Evolutionary conservation across 2,329 filamentous ascomycete genomes (phyloP), one percentile per base, ranked within the genome.

Genomic region (Aureobasidium leucospermi): DNA sequence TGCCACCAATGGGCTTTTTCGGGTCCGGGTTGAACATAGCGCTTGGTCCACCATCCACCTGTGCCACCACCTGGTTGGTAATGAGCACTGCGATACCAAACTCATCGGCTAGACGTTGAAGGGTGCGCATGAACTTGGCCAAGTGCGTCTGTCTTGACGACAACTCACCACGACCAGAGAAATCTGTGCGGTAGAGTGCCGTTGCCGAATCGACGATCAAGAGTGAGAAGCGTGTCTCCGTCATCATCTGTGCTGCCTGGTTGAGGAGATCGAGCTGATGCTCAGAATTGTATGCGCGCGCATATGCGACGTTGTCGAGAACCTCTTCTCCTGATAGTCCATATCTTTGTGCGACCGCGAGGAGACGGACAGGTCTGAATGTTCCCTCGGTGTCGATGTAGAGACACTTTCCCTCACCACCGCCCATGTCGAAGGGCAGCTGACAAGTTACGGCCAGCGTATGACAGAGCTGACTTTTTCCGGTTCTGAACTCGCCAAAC

Each of bases 21-120:
- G 94, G 94, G 69, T 99, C 95, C 0, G 95, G 94, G 67, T 99
- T 99, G 79, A 96, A 99, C 94, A 99, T 99, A 63, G 93, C 86
- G 69, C 88, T 93, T 32, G 93, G 92, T 3, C 94, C 94, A 63
- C 94, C 94, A 70, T 99, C 94, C 8, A 99, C 94, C 74, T 99
- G 95, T 9, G 94, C 94, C 42, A 99, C 95, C 32, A 99, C 94
- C 74, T 99, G 94, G 71, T 99, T 99, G 45, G 94, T 97, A 69
- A 99, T 99, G 67, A 99, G 90, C 7, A 99, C 94, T 0, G 94
- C 94, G 67, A 99, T 96, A 61, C 94, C 94, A 71, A 99, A 99
- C 73, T 86, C 84, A 65, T 86, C 85, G 13, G 84, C 84, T 28
- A 94, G 80, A 10, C 89, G 81, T 74, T 94, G 90, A 28, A 95